phyloP scores from a whole-genome alignment of 306 rosid genomes.

The Rosa chinensis region DNA sequence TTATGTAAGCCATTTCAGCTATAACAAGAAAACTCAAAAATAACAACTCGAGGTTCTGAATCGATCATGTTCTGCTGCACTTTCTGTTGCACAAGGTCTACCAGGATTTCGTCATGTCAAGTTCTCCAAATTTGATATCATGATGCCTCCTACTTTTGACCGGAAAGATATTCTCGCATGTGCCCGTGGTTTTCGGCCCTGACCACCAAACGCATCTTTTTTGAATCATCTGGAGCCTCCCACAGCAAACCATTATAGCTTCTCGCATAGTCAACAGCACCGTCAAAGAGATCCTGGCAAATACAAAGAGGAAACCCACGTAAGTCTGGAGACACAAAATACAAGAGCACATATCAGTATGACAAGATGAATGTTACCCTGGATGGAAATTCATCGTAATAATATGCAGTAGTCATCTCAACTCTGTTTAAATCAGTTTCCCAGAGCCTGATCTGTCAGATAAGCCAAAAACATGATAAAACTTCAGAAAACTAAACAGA shows the following conservation, averaged over 20 bases:
- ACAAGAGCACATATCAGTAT: not conserved
- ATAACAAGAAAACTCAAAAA: not conserved
- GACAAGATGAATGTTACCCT: slow-evolving; percentile 48
- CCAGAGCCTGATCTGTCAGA: slow-evolving; percentile 83
- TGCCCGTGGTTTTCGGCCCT: slow-evolving; percentile 63
- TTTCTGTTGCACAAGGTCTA: not conserved
- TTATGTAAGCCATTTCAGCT: not conserved
- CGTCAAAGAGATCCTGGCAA: slow-evolving; percentile 81
- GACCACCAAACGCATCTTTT: slow-evolving; percentile 80
- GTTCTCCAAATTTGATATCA: not conserved
- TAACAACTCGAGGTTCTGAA: not conserved
- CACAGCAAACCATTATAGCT: slow-evolving; percentile 83
- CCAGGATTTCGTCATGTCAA: not conserved
- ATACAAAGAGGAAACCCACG: slow-evolving; percentile 12
- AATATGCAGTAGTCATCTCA: slow-evolving; percentile 65
- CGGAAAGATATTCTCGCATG: slow-evolving; percentile 70
- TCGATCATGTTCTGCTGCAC: not conserved
- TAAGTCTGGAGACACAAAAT: slow-evolving; percentile 1
- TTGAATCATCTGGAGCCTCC: slow-evolving; percentile 85
- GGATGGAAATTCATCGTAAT: slow-evolving; percentile 86
- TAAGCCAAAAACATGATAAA: not conserved
- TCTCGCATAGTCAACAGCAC: slow-evolving; percentile 81
- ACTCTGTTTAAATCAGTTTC: slow-evolving; percentile 91
- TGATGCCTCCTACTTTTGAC: slow-evolving; percentile 50
- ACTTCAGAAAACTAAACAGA: not conserved